Percentiles rank a stretch among this genome's conserved stretches.
Evolutionary conservation across 768 basidiomycete genomes (phyloP).

Genomic region (Calocybe cyanea): DNA sequence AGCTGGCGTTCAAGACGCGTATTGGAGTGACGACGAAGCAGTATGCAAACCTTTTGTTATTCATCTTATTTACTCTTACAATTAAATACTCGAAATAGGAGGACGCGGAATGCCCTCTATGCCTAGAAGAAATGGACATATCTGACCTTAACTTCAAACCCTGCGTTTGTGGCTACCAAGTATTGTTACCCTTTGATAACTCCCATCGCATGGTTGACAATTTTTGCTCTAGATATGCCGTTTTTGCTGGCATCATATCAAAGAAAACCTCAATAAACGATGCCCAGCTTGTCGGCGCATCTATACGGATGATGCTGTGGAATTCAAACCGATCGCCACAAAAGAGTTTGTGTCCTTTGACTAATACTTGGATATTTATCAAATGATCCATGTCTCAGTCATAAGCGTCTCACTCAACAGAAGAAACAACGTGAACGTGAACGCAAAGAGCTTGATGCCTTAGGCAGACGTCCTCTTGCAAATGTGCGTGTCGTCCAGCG

Average conservation of each 20-base stretch:
- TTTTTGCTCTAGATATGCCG: conserved; percentile 78
- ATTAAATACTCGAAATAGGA: conserved; percentile 54
- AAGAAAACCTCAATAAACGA: conserved; percentile 90
- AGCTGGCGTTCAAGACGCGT: conserved; percentile 93
- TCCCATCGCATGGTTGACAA: conserved; percentile 1
- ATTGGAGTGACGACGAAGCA: conserved; percentile 91
- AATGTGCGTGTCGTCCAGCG: conserved; percentile 97
- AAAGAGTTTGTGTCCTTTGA: conserved; percentile 74
- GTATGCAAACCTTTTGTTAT: conserved; percentile 37
- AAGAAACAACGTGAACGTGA: conserved; percentile 95
- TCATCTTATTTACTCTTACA: conserved; percentile 12
- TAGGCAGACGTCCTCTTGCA: conserved; percentile 80
- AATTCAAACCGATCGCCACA: conserved; percentile 92
- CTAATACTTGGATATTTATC: conserved; percentile 4
- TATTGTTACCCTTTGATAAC: conserved; percentile 23
- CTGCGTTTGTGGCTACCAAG: conserved; percentile 98
- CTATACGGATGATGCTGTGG: conserved; percentile 89
- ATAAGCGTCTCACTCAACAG: conserved; percentile 91
- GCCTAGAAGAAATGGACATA: conserved; percentile 98
- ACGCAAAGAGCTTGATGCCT: conserved; percentile 87
- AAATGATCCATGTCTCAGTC: conserved; percentile 41
- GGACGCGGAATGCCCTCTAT: conserved; percentile 96
- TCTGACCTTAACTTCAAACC: conserved; percentile 99
- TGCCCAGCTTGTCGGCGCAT: conserved; percentile 95
- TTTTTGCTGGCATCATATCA: conserved; percentile 99